Base-by-base conservation (phyloP, 768 basidiomycete species). In the Pisolithus microcarpus region DNA sequence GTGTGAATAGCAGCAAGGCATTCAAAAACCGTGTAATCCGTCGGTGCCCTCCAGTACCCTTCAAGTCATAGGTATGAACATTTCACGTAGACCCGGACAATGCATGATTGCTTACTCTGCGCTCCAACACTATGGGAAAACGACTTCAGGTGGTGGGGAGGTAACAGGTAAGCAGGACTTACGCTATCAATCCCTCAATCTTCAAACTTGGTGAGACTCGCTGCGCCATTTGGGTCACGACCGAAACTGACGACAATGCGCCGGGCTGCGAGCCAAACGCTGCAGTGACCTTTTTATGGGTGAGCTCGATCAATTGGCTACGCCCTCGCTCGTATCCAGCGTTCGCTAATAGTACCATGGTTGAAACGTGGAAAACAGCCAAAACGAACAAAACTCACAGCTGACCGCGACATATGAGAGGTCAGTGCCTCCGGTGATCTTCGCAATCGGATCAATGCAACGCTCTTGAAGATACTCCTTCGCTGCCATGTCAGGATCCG, bases 31-130 rank as follows among this genome's bases (percentile, higher is more conserved):
- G 42, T 43, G 24, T 49, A 28, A 1, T 52, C 54, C 1, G 46
- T 49, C 15, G 63, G 38, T 5, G 28, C 48, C n/a, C 34, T 39
- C 61, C 61, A 62, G 39, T 62, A 62, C 46, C 43, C 62, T 62
- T 7, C 16, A 43, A 43, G 16, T 11, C 18, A 10, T 13, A 7
- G 21, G 28, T 13, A 15, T 15, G 10, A 46, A 19, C 24, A 10
- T 9, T 36, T 13, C 31, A 13, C 18, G 7, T 46, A 6, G n/a
- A n/a, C n/a, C 3, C 19, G 7, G 16, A 18, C 11, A 13, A 19
- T 16, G 18, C 2, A 16, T 1, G 2, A 24, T 6, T 26, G 34
- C 45, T 19, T 10, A 46, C 45, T 36, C 19, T 36, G 30, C 11
- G 21, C 36, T 19, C 45, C 45, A 9, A 46, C n/a, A 8, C 45